Percentiles rank a stretch among this genome's conserved stretches.
Conservation (phyloP, 2,329 filamentous ascomycete genomes). For the Sporothrix humicola region DNA sequence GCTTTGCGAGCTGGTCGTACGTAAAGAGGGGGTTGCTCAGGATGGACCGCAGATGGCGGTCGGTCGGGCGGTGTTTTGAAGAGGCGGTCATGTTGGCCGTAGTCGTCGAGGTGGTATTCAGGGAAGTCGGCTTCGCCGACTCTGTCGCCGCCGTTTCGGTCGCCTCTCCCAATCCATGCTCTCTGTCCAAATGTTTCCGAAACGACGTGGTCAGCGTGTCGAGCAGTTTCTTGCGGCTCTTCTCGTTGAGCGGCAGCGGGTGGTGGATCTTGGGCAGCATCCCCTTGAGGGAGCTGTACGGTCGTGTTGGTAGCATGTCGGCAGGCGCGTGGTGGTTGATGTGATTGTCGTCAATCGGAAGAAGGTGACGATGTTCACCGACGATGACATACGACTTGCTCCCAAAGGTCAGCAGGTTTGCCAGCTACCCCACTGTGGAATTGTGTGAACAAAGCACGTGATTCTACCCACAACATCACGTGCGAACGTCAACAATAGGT, state of each 20-base stretch:
- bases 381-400: not conserved
- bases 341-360: not conserved
- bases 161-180: constrained; percentile 56
- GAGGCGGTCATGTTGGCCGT: not conserved
- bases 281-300: constrained; percentile 49
- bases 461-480: not conserved
- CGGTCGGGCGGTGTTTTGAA: constrained; percentile 47
- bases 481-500: too few relatives aligned
- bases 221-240: constrained; percentile 61
- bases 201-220: constrained; percentile 63
- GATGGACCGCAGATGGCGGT: constrained; percentile 61
- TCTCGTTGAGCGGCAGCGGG: constrained; percentile 56
- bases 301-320: constrained; percentile 46
- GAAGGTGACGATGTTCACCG: constrained; percentile 6
- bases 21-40: constrained; percentile 63
- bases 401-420: constrained; percentile 19
- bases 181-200: constrained; percentile 61
- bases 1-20: constrained; percentile 39
- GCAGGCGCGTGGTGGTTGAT: not conserved
- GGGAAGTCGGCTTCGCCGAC: not conserved
- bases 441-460: not conserved
- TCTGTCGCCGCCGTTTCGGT: constrained; percentile 37
- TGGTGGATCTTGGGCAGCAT: constrained; percentile 57
- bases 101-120: not conserved
- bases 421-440: constrained; percentile 6